Evolutionary conservation across 768 basidiomycete species (phyloP).

Genomic region (Galerina marginata): DNA sequence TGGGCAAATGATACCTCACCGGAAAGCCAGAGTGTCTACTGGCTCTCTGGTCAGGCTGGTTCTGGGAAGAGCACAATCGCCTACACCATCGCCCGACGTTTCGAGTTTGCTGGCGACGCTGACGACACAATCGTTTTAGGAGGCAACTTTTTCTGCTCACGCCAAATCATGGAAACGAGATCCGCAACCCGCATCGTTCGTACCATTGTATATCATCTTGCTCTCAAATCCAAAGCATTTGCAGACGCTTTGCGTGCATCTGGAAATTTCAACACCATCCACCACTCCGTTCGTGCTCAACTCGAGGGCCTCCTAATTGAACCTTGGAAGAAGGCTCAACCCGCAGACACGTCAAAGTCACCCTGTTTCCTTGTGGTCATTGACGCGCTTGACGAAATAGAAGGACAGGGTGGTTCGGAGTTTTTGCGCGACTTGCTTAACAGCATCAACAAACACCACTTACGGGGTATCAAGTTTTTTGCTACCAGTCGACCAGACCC

Average conservation of each 20-base stretch:
- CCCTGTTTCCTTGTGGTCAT: too few relatives aligned
- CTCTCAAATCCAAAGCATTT: constrained; percentile 16
- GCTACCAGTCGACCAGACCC: constrained; percentile 21
- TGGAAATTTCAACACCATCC: constrained; percentile 8
- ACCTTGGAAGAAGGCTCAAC: constrained; percentile 13
- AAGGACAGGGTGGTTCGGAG: too few relatives aligned
- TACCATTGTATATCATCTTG: constrained; percentile 1
- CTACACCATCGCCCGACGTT: too few relatives aligned
- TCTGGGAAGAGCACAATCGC: too few relatives aligned
- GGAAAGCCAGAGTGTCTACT: constrained; percentile 20
- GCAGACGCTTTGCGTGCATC: constrained; percentile 16
- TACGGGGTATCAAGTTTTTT: constrained; percentile 19
- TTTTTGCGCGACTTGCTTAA: not conserved
- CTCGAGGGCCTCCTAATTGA: constrained; percentile 16
- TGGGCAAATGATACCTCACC: constrained; percentile 28
- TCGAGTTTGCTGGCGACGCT: too few relatives aligned
- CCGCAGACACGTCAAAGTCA: not conserved
- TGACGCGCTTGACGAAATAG: too few relatives aligned
- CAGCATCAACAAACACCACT: not conserved
- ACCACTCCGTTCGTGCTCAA: constrained; percentile 12
- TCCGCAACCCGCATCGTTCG: not conserved
- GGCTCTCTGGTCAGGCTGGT: constrained; percentile 25
- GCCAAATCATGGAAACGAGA: too few relatives aligned
- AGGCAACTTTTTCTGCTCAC: too few relatives aligned
- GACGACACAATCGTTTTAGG: too few relatives aligned